These are phyloP conservation scores for Pseudogymnoascus sp. DNA, from an alignment of 2,329 filamentous ascomycete species.

Conservation along the genomic window DNA sequence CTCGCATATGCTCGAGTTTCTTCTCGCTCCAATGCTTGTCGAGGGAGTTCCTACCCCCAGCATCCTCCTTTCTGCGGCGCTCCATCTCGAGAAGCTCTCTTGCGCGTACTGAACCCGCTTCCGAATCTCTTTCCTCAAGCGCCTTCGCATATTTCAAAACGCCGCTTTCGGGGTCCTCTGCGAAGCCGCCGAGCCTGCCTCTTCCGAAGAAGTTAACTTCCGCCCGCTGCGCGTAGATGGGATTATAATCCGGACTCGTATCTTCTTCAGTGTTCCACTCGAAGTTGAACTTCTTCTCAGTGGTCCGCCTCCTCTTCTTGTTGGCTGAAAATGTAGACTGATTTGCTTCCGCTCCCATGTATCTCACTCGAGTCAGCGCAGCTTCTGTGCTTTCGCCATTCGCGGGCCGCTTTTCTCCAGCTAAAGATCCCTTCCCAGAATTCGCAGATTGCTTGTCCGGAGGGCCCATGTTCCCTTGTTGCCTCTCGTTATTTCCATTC, in stretches of 20 bases:
- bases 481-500: slow-evolving; percentile 18
- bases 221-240: slow-evolving; percentile 61
- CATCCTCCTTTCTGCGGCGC: slow-evolving; percentile 63
- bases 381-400: slow-evolving; percentile 58
- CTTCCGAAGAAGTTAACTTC: slow-evolving; percentile 63
- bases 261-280: slow-evolving; percentile 96
- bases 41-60: slow-evolving; percentile 60
- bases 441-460: slow-evolving; percentile 24
- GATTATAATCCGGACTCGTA: slow-evolving; percentile 75
- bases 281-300: slow-evolving; percentile 97
- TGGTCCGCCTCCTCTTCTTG: slow-evolving; percentile 89
- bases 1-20: slow-evolving; percentile 83
- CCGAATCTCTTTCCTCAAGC: slow-evolving; percentile 64
- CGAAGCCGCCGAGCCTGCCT: slow-evolving; percentile 58
- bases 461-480: slow-evolving; percentile 19
- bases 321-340: slow-evolving; percentile 84
- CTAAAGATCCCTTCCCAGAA: slow-evolving; percentile 25
- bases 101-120: slow-evolving; percentile 68
- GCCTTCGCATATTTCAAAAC: slow-evolving; percentile 54
- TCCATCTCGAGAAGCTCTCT: slow-evolving; percentile 80
- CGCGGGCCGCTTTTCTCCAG: slow-evolving; percentile 29
- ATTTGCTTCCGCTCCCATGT: slow-evolving; percentile 86
- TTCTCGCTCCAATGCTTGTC: slow-evolving; percentile 97
- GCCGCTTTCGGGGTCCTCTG: slow-evolving; percentile 47
- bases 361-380: slow-evolving; percentile 66